Conservation (phyloP, 108 stramenopile genomes). For the Pelagomonas calceolata region DNA sequence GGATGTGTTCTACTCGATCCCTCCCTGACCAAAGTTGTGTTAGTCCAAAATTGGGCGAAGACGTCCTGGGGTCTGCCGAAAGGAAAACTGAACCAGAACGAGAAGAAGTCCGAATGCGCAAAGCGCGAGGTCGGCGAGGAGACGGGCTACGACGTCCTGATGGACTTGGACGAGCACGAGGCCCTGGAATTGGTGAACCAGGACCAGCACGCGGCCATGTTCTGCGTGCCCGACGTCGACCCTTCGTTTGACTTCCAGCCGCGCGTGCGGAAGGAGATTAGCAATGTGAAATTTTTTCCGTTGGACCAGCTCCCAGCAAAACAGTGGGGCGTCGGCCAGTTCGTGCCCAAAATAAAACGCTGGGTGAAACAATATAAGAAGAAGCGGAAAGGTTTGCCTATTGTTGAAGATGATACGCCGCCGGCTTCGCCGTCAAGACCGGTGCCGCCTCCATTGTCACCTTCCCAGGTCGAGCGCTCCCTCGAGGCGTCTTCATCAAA, state of each 20-base stretch:
- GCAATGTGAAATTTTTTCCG: constrained; percentile 4
- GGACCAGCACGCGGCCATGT: background rate
- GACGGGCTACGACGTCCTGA: constrained; percentile 11
- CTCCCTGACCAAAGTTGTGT: constrained; percentile 11
- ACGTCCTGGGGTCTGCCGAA: constrained; percentile 14
- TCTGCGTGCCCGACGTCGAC: constrained; percentile 9
- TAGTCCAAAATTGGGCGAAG: constrained; percentile 8
- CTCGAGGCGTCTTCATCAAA: too few species aligned
- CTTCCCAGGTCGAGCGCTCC: too few species aligned
- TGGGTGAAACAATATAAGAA: constrained; percentile 8
- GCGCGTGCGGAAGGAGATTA: constrained; percentile 14
- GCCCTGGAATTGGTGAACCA: background rate
- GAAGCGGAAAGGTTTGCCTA: too few species aligned
- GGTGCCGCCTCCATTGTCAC: too few species aligned
- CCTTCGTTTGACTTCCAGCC: background rate
- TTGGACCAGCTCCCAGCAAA: constrained; percentile 1
- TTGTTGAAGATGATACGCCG: too few species aligned
- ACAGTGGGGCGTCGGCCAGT: constrained; percentile 1
- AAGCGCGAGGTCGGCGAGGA: constrained; percentile 21
- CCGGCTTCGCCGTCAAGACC: too few species aligned
- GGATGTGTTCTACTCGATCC: constrained; percentile 17
- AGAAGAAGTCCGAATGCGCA: constrained; percentile 10
- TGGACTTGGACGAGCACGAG: background rate
- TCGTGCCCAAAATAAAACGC: constrained; percentile 10
- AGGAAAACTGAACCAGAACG: constrained; percentile 22